Conservation (phyloP, 225 moss, liverwort and hornwort genomes). For the Pseudoscleropodium purum region DNA sequence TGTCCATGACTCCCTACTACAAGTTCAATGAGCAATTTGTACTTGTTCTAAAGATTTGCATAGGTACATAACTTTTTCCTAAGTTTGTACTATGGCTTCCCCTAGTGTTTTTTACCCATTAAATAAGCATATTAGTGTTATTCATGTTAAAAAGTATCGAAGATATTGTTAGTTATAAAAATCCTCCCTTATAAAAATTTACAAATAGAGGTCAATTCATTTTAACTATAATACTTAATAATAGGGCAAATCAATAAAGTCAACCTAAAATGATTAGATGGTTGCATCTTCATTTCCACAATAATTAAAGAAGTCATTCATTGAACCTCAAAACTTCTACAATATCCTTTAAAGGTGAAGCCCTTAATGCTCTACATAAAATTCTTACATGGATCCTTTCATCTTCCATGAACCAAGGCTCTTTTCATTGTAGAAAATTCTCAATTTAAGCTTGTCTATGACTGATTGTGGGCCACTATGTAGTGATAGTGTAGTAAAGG, state of each 20-base stretch:
- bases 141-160: neutral
- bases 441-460: neutral
- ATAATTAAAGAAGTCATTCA: rapidly evolving
- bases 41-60: neutral
- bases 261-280: neutral
- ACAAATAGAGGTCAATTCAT: neutral
- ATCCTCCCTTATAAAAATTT: neutral
- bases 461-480: neutral
- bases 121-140: neutral
- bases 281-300: neutral
- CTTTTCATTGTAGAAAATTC: neutral
- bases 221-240: neutral
- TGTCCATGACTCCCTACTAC: rapidly evolving
- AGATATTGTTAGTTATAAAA: neutral
- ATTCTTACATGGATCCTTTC: rapidly evolving
- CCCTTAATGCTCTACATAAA: neutral
- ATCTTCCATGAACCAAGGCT: rapidly evolving
- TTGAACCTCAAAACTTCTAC: rapidly evolving
- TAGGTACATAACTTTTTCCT: rapidly evolving
- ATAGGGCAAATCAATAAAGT: neutral
- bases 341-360: rapidly evolving
- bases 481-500: rapidly evolving
- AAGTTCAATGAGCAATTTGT: neutral
- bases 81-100: too few relatives aligned
- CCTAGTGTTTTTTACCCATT: too few relatives aligned